Evolutionary conservation across 202 grass and related monocot genomes (phyloP), one percentile per base, ranked within the genome.

Genomic region (Miscanthus sacchariflorus): DNA sequence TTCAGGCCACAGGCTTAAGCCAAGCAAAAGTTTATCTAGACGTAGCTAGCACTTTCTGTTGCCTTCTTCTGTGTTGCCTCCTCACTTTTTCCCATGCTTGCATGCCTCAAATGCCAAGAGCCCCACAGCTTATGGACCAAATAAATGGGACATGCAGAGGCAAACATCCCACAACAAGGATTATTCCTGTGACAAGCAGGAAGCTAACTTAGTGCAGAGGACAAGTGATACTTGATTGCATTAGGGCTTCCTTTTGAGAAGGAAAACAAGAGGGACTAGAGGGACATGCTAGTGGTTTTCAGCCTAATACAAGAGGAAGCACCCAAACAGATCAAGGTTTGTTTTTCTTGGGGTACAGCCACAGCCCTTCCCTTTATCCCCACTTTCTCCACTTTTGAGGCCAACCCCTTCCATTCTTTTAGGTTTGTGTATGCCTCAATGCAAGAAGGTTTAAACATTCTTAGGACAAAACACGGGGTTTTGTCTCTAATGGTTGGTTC

Each of bases 401-500:
- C 59, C 69, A 39, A 76, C 58, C 82, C 68, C 83, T 92, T 92
- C 87, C 79, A 92, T 92, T 89, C 87, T 83, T 85, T 78, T 86
- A 86, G 86, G 69, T 73, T 69, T 70, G 77, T 69, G 81, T 40
- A 75, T 79, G 77, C 74, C 90, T 89, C 79, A 83, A 64, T 64
- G 61, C 61, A 25, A 86, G 90, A 87, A 92, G 90, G 83, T 89
- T 92, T 89, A 87, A 92, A 89, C 90, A 91, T 88, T 92, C 86
- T 92, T 78, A 67, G 90, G 90, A 89, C 83, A 91, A 89, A 92
- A 88, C 78, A 67, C 28, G 9, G 30, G 67, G 67, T 89, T 77
- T 91, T 91, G 86, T 91, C 90, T 86, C 48, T 74, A 86, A 91
- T 91, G 83, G 1, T 78, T 91, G 72, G 52, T 85, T 81, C 6